A percentile compares a stretch with the other conserved stretches of the same genome.
Evolutionary conservation across 805 yeast genomes (phyloP).

Genomic region (Wickerhamomyces chaumierensis): DNA sequence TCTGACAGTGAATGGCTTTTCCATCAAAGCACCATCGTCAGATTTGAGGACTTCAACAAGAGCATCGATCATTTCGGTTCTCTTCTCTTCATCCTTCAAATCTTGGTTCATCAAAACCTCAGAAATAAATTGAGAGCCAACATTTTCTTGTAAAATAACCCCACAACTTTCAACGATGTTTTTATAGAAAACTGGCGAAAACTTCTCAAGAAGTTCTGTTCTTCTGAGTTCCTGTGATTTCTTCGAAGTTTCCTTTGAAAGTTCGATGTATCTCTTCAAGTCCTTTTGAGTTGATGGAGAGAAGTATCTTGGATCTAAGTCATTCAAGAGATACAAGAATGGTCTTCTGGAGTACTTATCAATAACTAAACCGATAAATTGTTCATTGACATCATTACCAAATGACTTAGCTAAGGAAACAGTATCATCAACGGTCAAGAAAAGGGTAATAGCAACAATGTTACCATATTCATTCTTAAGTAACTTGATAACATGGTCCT

Average conservation of each 20-base stretch:
- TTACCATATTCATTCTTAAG: constrained; percentile 83
- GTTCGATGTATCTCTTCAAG: constrained; percentile 45
- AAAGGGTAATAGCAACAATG: constrained; percentile 62
- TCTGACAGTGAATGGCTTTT: constrained; percentile 65
- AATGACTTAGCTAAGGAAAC: constrained; percentile 71
- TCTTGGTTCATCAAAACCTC: constrained; percentile 60
- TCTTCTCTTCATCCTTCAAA: constrained; percentile 26
- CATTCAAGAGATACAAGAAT: constrained; percentile 66
- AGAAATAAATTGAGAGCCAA: constrained; percentile 75
- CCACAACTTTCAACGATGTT: constrained; percentile 39
- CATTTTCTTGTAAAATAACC: constrained; percentile 48
- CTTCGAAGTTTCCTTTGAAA: constrained; percentile 65
- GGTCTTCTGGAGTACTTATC: constrained; percentile 86
- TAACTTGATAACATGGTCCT: constrained; percentile 64
- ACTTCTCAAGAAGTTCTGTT: constrained; percentile 50
- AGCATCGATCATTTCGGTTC: constrained; percentile 39
- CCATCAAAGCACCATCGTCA: constrained; percentile 60
- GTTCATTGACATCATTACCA: constrained; percentile 40
- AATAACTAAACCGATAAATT: constrained; percentile 41
- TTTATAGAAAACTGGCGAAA: constrained; percentile 55
- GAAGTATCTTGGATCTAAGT: constrained; percentile 74
- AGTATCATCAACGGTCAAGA: constrained; percentile 89
- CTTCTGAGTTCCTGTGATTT: constrained; percentile 75
- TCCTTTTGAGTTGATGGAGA: constrained; percentile 58
- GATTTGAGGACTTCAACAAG: constrained; percentile 53